Conservation (phyloP, 2,329 filamentous ascomycete genomes). For the Diplocarpon mali region DNA sequence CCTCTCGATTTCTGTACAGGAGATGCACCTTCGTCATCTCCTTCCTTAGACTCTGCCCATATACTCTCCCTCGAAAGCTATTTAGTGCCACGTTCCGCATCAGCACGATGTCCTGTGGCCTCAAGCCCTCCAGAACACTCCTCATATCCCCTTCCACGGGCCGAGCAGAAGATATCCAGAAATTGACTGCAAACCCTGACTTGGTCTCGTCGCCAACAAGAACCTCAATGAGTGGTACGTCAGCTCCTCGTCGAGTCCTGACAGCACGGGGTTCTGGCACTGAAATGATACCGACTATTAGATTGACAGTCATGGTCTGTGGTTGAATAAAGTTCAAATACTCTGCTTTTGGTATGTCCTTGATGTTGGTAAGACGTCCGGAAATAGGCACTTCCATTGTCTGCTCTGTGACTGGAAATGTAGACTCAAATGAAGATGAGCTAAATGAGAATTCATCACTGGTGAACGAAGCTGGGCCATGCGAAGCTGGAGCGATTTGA, state of each 20-base stretch:
- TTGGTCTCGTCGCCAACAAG: conserved; percentile 78
- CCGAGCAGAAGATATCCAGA: conserved; percentile 53
- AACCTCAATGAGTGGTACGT: conserved; percentile 61
- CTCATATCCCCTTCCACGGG: conserved; percentile 20
- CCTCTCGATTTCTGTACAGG: conserved; percentile 45
- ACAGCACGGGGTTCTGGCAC: conserved; percentile 57
- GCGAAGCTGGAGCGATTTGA: conserved; percentile 33
- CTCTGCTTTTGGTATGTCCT: conserved; percentile 55
- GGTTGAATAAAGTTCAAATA: conserved; percentile 59
- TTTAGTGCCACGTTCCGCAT: conserved; percentile 70
- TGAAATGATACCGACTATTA: conserved; percentile 71
- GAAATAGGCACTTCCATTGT: conserved; percentile 21
- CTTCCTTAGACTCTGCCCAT: conserved; percentile 69
- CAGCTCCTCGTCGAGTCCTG: conserved; percentile 50
- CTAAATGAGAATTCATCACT: conserved; percentile 27
- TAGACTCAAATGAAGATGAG: conserved; percentile 29
- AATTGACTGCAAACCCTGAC: conserved; percentile 69
- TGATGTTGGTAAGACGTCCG: conserved; percentile 48
- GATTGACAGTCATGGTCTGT: conserved; percentile 70
- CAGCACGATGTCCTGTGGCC: conserved; percentile 66
- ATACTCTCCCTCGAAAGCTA: conserved; percentile 65
- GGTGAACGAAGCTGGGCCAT: conserved; percentile 17
- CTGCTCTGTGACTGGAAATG: conserved; percentile 14
- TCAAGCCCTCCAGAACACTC: conserved; percentile 35
- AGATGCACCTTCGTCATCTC: conserved; percentile 60